phyloP scores from a whole-genome alignment of 805 yeast genomes.

The Pichia cabralensis region DNA sequence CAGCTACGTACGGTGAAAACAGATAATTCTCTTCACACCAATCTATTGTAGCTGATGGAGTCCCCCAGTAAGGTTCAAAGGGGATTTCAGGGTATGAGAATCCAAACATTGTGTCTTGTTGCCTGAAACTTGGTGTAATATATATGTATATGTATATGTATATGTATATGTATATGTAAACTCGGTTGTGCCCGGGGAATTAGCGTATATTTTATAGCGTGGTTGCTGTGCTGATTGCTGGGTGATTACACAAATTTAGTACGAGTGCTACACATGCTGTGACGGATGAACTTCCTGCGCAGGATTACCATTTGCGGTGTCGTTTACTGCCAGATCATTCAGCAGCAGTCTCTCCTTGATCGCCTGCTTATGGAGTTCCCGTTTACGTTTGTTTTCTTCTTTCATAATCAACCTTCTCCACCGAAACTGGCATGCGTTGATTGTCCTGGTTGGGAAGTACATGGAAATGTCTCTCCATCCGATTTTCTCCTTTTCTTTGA shows the following conservation, averaged over 20 bases:
- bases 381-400: constrained; percentile 2
- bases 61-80: constrained; percentile 47
- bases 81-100: constrained; percentile 7
- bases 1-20: constrained; percentile 78
- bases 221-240: too few species aligned
- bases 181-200: neutral
- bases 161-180: too few species aligned
- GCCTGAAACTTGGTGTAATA: too few species aligned
- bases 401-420: constrained; percentile 56
- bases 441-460: constrained; percentile 70
- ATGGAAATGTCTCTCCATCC: constrained; percentile 87
- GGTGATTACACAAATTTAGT: too few species aligned
- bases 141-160: too few species aligned
- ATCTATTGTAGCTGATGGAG: constrained; percentile 88
- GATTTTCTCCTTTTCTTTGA: constrained; percentile 71
- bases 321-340: too few species aligned
- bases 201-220: too few species aligned
- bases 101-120: constrained; percentile 5
- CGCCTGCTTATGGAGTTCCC: neutral
- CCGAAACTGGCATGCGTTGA: constrained; percentile 83
- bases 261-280: too few species aligned
- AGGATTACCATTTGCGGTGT: too few species aligned
- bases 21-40: constrained; percentile 99
- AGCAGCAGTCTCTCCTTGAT: neutral
- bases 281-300: too few species aligned